These are phyloP conservation scores for Zasmidium cellare DNA, from an alignment of 2,329 filamentous ascomycete species.

Conservation along the genomic window DNA sequence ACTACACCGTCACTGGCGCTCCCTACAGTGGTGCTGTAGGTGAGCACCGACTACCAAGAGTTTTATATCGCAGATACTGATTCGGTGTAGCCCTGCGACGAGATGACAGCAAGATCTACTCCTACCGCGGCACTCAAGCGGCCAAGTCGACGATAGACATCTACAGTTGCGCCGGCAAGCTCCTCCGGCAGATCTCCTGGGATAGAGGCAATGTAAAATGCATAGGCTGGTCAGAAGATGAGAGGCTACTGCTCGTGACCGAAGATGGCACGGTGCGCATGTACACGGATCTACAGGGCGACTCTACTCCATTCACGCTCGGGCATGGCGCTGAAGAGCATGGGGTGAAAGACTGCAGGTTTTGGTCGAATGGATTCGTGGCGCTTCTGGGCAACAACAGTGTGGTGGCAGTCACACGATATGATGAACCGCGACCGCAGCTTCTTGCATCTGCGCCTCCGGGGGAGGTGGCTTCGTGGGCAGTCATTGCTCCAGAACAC, in stretches of 20 bases:
- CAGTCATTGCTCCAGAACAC: conserved; percentile 80
- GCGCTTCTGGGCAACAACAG: conserved; percentile 86
- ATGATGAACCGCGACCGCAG: conserved; percentile 86
- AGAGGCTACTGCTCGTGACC: conserved; percentile 84
- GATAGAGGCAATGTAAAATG: conserved; percentile 85
- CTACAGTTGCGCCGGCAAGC: conserved; percentile 88
- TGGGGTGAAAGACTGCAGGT: conserved; percentile 84
- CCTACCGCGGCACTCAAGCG: conserved; percentile 70
- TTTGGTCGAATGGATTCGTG: conserved; percentile 91
- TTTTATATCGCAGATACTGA: conserved; percentile 22
- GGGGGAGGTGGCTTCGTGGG: conserved; percentile 83
- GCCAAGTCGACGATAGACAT: conserved; percentile 87
- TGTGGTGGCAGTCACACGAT: conserved; percentile 81
- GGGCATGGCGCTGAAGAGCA: conserved; percentile 85
- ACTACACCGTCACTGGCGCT: conserved; percentile 87
- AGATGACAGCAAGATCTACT: conserved; percentile 80
- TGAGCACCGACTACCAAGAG: conserved; percentile 45
- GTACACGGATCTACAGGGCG: conserved; percentile 87
- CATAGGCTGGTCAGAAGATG: conserved; percentile 94
- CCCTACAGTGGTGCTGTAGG: conserved; percentile 92
- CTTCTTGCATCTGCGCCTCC: conserved; percentile 74
- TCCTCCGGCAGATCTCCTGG: conserved; percentile 67
- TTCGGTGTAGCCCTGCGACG: conserved; percentile 75
- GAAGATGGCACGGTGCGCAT: conserved; percentile 87
- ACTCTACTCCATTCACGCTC: conserved; percentile 91